phyloP scores from a whole-genome alignment of 2,329 filamentous ascomycete species.

The Fonsecaea monophora region DNA sequence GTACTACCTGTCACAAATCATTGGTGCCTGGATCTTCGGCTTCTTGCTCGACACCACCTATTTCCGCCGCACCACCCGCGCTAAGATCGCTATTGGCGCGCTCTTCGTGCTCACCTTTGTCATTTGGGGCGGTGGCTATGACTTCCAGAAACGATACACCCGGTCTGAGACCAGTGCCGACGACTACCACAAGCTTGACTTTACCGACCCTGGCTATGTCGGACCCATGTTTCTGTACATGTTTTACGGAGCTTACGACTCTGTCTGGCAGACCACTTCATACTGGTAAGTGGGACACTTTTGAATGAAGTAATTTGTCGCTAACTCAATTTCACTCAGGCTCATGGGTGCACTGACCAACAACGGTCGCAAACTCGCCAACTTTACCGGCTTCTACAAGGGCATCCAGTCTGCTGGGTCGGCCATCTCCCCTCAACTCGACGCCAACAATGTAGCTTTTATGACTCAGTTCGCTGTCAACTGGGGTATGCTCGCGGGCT shows the following conservation, averaged over 20 bases:
- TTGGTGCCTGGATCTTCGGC: conserved; percentile 76
- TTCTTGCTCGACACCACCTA: conserved; percentile 68
- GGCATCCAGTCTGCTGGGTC: conserved; percentile 79
- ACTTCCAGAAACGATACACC: conserved; percentile 70
- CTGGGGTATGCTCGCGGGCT: conserved; percentile 72
- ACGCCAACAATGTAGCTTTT: conserved; percentile 65
- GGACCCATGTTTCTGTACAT: conserved; percentile 89
- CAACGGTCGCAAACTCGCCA: conserved; percentile 82
- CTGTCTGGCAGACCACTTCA: conserved; percentile 84
- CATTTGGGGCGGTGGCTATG: conserved; percentile 84
- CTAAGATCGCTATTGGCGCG: conserved; percentile 66
- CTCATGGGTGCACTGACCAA: conserved; percentile 88
- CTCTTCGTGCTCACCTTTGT: conserved; percentile 75
- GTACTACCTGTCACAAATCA: conserved; percentile 81
- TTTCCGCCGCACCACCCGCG: conserved; percentile 70
- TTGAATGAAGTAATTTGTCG: neutral
- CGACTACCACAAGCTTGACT: conserved; percentile 59
- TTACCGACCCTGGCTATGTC: conserved; percentile 70
- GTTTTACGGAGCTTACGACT: conserved; percentile 88
- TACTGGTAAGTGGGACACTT: conserved; percentile 70
- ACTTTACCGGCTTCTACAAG: conserved; percentile 84
- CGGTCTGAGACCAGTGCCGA: conserved; percentile 49
- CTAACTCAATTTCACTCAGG: conserved; percentile 50
- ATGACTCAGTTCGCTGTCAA: conserved; percentile 70
- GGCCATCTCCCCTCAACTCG: conserved; percentile 75